Percentiles rank a stretch among this genome's conserved stretches.
phyloP scores from a whole-genome alignment of 2,329 filamentous ascomycete species.

The Cladophialophora exuberans region DNA sequence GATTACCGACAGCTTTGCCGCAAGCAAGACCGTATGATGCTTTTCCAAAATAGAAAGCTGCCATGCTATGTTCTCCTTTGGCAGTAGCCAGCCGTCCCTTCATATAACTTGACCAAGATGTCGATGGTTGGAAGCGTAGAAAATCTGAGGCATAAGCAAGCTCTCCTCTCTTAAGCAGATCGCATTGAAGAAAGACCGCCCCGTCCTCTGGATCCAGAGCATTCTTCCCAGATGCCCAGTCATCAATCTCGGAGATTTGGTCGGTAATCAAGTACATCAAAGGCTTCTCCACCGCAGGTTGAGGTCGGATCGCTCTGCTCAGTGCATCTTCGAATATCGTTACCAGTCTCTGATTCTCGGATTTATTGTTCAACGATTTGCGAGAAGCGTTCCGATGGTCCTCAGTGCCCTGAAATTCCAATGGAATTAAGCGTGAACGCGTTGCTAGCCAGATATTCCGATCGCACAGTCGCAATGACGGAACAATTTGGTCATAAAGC shows the following conservation, averaged over 20 bases:
- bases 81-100: conserved; percentile 79
- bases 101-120: conserved; percentile 71
- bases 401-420: conserved; percentile 31
- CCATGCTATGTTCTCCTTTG: conserved; percentile 72
- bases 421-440: conserved; percentile 42
- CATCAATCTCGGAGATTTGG: conserved; percentile 48
- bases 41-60: conserved; percentile 77
- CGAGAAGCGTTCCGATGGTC: conserved; percentile 34
- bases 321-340: conserved; percentile 51
- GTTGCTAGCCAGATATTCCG: conserved; percentile 67
- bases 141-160: conserved; percentile 68
- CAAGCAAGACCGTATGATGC: conserved; percentile 65
- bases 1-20: conserved; percentile 49
- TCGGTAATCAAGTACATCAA: conserved; percentile 48
- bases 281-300: conserved; percentile 42
- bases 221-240: conserved; percentile 51
- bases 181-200: conserved; percentile 68
- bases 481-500: conserved; percentile 66
- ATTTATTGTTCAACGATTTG: conserved; percentile 33
- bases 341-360: conserved; percentile 35
- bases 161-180: conserved; percentile 69
- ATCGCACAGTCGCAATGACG: conserved; percentile 72
- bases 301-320: conserved; percentile 48
- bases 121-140: conserved; percentile 65
- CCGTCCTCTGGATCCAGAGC: conserved; percentile 60